These are phyloP conservation scores for Karstenula rhodostoma DNA, from an alignment of 2,329 filamentous ascomycete species.

Conservation along the genomic window DNA sequence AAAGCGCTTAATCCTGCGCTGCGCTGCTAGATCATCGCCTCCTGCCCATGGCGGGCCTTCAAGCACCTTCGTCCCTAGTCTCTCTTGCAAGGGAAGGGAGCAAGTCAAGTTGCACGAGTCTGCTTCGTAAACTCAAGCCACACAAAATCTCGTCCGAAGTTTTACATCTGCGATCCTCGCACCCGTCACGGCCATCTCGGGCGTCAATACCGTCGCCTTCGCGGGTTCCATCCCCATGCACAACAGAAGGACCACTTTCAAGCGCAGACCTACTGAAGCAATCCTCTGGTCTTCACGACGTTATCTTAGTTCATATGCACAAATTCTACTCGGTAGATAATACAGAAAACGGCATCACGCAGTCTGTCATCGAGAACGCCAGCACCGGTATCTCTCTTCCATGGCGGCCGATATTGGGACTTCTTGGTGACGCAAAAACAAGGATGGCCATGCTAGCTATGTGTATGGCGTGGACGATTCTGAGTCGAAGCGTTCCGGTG, in stretches of 20 bases:
- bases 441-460: constrained; percentile 17
- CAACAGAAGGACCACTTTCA: constrained; percentile 9
- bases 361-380: constrained; percentile 22
- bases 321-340: constrained; percentile 15
- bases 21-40: background rate
- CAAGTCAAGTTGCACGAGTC: constrained; percentile 11
- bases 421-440: constrained; percentile 14
- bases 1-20: background rate
- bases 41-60: background rate
- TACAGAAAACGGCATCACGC: constrained; percentile 1
- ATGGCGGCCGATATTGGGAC: constrained; percentile 15
- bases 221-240: constrained; percentile 5
- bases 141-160: constrained; percentile 1
- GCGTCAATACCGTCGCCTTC: background rate
- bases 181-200: background rate
- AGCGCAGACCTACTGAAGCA: constrained; percentile 12
- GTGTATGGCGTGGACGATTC: constrained; percentile 24
- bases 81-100: background rate
- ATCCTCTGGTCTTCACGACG: constrained; percentile 16
- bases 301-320: constrained; percentile 20
- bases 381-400: constrained; percentile 19
- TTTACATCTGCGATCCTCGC: background rate
- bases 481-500: constrained; percentile 24
- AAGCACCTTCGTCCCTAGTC: background rate
- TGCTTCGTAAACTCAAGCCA: constrained; percentile 15